phyloP scores from a whole-genome alignment of 2,329 filamentous ascomycete genomes.

The Paraphaeosphaeria minitans region DNA sequence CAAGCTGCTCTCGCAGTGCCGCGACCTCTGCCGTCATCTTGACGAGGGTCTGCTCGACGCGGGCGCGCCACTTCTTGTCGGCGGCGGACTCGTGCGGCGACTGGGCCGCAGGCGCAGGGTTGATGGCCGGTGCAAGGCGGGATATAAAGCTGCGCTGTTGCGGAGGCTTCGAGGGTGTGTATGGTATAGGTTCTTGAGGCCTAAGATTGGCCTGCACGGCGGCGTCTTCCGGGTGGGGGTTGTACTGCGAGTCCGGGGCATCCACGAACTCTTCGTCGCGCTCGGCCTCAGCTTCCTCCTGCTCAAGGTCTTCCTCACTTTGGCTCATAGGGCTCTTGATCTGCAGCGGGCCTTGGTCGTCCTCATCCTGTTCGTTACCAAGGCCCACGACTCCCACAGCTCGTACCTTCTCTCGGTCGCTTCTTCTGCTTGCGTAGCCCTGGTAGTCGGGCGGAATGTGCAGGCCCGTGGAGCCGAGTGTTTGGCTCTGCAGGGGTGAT shows the following conservation, averaged over 20 bases:
- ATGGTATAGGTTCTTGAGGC: conserved; percentile 17
- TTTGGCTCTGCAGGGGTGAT: conserved; percentile 41
- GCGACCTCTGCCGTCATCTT: conserved; percentile 92
- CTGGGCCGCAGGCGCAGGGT: conserved; percentile 15
- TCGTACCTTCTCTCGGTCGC: conserved; percentile 44
- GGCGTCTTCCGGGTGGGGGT: conserved; percentile 39
- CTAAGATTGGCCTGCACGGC: conserved; percentile 22
- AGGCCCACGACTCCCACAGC: conserved; percentile 6
- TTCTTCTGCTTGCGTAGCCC: conserved; percentile 45
- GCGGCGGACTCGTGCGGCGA: conserved; percentile 24
- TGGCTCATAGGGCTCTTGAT: conserved; percentile 87
- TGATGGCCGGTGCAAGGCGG: conserved; percentile 14
- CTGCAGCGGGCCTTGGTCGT: conserved; percentile 45
- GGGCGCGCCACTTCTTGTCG: conserved; percentile 74
- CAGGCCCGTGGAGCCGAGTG: conserved; percentile 41
- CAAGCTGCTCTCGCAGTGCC: conserved; percentile 88
- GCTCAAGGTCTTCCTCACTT: conserved; percentile 60
- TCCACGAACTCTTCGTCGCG: conserved; percentile 55
- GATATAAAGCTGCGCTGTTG: conserved; percentile 20
- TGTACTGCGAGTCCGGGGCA: conserved; percentile 54
- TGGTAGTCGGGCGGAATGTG: conserved; percentile 38
- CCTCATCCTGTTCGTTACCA: conserved; percentile 16
- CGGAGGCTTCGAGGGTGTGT: conserved; percentile 15
- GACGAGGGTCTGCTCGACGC: conserved; percentile 83
- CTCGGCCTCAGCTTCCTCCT: conserved; percentile 38